phyloP scores from a whole-genome alignment of 805 yeast genomes.

The Yamadazyma tumulicola region DNA sequence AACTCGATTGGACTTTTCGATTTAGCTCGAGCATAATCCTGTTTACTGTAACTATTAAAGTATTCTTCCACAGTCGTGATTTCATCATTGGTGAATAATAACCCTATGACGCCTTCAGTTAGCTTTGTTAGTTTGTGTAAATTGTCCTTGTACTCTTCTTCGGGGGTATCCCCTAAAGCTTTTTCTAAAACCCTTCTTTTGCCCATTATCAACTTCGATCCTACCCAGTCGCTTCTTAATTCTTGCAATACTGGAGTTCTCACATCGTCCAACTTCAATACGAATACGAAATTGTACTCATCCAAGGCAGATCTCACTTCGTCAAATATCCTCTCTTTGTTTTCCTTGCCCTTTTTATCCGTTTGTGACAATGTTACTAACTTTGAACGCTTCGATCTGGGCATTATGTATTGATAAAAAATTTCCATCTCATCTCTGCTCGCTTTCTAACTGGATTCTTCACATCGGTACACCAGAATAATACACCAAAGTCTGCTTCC shows the following conservation, averaged over 20 bases:
- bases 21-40: constrained; percentile 90
- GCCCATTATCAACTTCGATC: constrained; percentile 85
- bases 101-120: constrained; percentile 78
- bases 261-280: constrained; percentile 82
- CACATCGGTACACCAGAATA: not conserved
- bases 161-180: constrained; percentile 84
- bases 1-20: constrained; percentile 79
- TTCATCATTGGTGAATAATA: constrained; percentile 83
- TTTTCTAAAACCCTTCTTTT: constrained; percentile 90
- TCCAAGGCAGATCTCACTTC: constrained; percentile 84
- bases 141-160: constrained; percentile 87
- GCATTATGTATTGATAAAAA: constrained; percentile 51
- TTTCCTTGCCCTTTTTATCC: constrained; percentile 91
- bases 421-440: constrained; percentile 20
- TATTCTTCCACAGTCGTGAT: constrained; percentile 89
- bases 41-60: constrained; percentile 70
- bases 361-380: constrained; percentile 94
- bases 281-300: constrained; percentile 74
- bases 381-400: constrained; percentile 96
- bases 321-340: constrained; percentile 86
- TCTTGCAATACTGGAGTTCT: constrained; percentile 95
- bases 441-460: not conserved
- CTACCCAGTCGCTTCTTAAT: constrained; percentile 88
- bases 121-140: constrained; percentile 63
- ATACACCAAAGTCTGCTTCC: too few relatives aligned